Percentiles rank a stretch among this genome's conserved stretches.
phyloP scores from a whole-genome alignment of 108 stramenopile species.

The Cyclotella sp. region DNA sequence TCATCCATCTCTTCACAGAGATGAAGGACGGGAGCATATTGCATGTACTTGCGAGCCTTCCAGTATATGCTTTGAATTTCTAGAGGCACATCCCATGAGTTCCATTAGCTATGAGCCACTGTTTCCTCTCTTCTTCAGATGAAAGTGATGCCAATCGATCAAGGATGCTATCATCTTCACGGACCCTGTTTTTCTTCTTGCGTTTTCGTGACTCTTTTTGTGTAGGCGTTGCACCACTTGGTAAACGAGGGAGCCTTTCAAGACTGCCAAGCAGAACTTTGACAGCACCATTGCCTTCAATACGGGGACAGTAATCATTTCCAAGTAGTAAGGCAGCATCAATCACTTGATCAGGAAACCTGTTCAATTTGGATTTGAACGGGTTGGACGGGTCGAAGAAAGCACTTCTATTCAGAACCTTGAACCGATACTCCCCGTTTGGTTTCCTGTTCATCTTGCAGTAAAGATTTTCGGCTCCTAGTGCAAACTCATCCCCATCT shows the following conservation, averaged over 20 bases:
- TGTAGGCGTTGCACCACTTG: not conserved
- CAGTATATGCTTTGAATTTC: slow-evolving; percentile 4
- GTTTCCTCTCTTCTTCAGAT: not conserved
- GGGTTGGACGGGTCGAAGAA: not conserved
- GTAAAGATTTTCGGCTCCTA: not conserved
- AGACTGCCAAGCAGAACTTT: not conserved
- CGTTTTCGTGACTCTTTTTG: not conserved
- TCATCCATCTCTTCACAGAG: not conserved
- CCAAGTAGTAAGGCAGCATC: slow-evolving; percentile 12
- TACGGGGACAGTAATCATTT: slow-evolving; percentile 2
- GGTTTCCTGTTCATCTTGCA: not conserved
- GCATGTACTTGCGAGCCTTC: slow-evolving; percentile 3
- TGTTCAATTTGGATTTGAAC: not conserved
- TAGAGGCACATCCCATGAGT: not conserved
- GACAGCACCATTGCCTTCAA: slow-evolving; percentile 1
- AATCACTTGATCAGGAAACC: not conserved
- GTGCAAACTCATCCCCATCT: slow-evolving; percentile 2
- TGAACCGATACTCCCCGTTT: not conserved
- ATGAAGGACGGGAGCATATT: not conserved
- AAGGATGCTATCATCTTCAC: not conserved
- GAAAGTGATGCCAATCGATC: not conserved
- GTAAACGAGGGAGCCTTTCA: not conserved
- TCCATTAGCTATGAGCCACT: not conserved
- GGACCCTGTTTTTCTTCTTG: not conserved
- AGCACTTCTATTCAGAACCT: not conserved